A percentile compares a stretch with the other conserved stretches of the same genome.
Conservation (phyloP, 352 stramenopile species). For the Labyrinthula sp. region DNA sequence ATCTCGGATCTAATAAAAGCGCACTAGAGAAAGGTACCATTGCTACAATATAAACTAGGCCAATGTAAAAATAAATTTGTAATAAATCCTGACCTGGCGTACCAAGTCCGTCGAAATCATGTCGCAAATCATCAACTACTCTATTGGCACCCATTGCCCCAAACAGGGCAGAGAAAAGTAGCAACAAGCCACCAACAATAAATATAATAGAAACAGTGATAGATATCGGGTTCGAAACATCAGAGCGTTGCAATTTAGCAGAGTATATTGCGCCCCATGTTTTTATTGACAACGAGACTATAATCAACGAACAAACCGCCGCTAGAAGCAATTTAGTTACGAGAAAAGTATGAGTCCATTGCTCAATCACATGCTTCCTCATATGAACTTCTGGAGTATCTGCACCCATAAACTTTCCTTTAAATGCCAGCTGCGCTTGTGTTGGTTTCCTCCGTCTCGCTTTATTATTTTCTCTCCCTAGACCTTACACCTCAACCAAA, state of each 20-base stretch:
- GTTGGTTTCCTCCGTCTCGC: constrained; percentile 8
- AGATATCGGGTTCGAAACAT: constrained; percentile 2
- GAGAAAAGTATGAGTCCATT: constrained; percentile 21
- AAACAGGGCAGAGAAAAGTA: constrained; percentile 9
- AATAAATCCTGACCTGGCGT: constrained; percentile 24
- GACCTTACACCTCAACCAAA: too few species aligned
- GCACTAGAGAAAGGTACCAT: constrained; percentile 16
- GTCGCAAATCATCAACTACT: constrained; percentile 9
- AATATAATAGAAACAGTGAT: constrained; percentile 9
- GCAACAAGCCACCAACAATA: constrained; percentile 8
- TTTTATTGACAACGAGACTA: too few species aligned
- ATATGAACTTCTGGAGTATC: constrained; percentile 7
- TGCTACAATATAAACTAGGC: constrained; percentile 5
- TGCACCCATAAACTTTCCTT: neutral
- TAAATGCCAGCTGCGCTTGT: constrained; percentile 4
- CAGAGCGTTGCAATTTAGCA: too few species aligned
- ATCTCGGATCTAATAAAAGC: constrained; percentile 3
- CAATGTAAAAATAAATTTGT: constrained; percentile 21
- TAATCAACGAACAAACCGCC: too few species aligned
- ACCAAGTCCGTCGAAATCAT: constrained; percentile 21
- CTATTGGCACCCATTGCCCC: constrained; percentile 8
- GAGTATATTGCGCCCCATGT: too few species aligned
- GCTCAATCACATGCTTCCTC: constrained; percentile 16
- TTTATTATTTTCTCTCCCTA: constrained; percentile 4
- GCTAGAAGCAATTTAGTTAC: constrained; percentile 10